Conservation (phyloP, 345 rosid species). For the Brassica juncea region DNA sequence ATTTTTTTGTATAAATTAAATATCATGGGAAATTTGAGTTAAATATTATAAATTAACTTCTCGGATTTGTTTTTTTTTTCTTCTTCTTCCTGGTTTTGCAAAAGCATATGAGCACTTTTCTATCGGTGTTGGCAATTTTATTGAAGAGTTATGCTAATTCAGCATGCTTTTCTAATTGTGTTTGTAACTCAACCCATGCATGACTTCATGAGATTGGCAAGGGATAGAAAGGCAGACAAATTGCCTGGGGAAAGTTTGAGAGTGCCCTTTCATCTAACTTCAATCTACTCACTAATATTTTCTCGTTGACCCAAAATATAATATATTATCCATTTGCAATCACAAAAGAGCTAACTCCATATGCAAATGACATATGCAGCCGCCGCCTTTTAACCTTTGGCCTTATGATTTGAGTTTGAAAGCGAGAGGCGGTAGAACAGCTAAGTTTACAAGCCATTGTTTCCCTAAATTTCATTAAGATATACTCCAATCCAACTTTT, state of each 20-base stretch:
- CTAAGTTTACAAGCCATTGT: constrained; percentile 23
- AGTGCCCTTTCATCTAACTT: constrained; percentile 45
- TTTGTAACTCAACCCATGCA: not conserved
- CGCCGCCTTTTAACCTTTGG: constrained; percentile 42
- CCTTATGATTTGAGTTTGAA: constrained; percentile 38
- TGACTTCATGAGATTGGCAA: not conserved
- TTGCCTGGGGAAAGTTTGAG: constrained; percentile 14
- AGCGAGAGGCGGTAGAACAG: constrained; percentile 32
- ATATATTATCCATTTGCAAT: constrained; percentile 27
- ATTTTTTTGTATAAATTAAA: not conserved
- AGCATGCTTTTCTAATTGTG: not conserved
- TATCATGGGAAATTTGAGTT: not conserved
- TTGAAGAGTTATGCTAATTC: not conserved
- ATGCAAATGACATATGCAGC: constrained; percentile 36
- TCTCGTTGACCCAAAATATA: constrained; percentile 15
- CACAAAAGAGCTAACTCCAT: constrained; percentile 19
- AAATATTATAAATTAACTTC: not conserved
- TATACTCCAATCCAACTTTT: not conserved
- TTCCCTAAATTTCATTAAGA: constrained; percentile 15
- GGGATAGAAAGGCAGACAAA: constrained; percentile 15
- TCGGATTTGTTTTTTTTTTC: not conserved
- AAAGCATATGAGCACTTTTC: not conserved
- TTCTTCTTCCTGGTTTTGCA: not conserved
- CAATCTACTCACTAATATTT: constrained; percentile 35
- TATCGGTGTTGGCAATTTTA: not conserved